Percentiles rank a stretch among this genome's conserved stretches.
phyloP scores from a whole-genome alignment of 2,329 filamentous ascomycete species.

The Cladosporium sp. region DNA sequence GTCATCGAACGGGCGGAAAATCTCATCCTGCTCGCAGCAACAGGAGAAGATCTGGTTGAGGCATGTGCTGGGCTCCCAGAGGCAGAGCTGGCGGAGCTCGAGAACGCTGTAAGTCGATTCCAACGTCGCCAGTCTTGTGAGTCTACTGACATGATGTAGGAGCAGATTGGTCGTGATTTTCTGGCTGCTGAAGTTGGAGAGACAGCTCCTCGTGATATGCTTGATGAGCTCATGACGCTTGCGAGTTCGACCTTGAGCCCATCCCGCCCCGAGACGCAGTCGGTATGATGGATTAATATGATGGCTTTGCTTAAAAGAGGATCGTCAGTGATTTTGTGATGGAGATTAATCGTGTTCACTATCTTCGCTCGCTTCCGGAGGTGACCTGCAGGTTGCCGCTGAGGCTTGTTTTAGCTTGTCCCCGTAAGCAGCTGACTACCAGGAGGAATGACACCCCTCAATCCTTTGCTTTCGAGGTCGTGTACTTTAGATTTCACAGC shows the following conservation, averaged over 20 bases:
- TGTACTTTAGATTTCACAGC: not conserved
- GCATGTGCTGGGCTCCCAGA: constrained; percentile 68
- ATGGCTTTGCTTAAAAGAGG: not conserved
- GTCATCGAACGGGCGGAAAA: constrained; percentile 76
- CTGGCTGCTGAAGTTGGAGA: constrained; percentile 40
- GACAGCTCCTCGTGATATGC: constrained; percentile 35
- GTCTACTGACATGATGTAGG: constrained; percentile 32
- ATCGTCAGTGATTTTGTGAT: not conserved
- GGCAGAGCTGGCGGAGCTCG: constrained; percentile 65
- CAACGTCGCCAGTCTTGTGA: not conserved
- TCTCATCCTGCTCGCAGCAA: constrained; percentile 66
- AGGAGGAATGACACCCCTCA: not conserved
- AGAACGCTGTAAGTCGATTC: constrained; percentile 57
- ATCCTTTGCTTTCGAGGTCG: not conserved
- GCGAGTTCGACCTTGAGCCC: constrained; percentile 17
- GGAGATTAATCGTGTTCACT: not conserved
- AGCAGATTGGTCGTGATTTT: constrained; percentile 46
- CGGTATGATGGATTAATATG: not conserved
- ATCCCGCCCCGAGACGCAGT: not conserved
- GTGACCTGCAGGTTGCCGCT: not conserved
- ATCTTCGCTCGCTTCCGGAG: not conserved
- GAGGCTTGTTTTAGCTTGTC: constrained; percentile 3
- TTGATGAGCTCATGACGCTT: constrained; percentile 41
- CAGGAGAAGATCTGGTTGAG: constrained; percentile 73
- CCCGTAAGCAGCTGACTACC: constrained; percentile 1